Percentiles rank a stretch among this genome's conserved stretches.
These are phyloP conservation scores for Echites panduratus DNA, from an alignment of 257 asterid genomes.

Conservation along the genomic window DNA sequence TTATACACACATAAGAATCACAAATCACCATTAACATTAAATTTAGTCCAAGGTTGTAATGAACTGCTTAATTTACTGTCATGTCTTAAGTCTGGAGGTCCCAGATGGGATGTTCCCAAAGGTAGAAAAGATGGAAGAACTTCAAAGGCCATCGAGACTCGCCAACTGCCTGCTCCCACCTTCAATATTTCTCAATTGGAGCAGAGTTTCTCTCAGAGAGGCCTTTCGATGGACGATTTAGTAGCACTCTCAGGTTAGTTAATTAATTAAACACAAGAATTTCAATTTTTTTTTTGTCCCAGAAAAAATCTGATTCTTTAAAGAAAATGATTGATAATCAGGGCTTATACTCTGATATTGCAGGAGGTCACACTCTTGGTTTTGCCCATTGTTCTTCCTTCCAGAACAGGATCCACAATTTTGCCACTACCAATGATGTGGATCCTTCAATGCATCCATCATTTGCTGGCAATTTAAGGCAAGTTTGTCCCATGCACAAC, in stretches of 20 bases:
- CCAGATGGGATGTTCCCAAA: slow-evolving; percentile 71
- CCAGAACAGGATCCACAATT: slow-evolving; percentile 81
- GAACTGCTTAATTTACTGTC: no score
- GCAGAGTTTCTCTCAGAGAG: slow-evolving; percentile 78
- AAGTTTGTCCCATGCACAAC: slow-evolving; percentile 60
- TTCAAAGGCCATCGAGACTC: slow-evolving; percentile 55
- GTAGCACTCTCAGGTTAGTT: slow-evolving; percentile 67
- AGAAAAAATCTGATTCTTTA: no score
- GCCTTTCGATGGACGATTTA: slow-evolving; percentile 57
- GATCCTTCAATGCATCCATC: slow-evolving; percentile 58
- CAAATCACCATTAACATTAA: no score
- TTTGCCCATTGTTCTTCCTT: slow-evolving; percentile 86
- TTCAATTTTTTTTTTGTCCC: no score
- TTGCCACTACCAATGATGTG: slow-evolving; percentile 33
- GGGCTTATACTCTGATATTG: slow-evolving; percentile 6
- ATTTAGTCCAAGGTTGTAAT: no score
- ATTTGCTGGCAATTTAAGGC: slow-evolving; percentile 49
- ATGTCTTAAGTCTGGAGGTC: slow-evolving; percentile 64
- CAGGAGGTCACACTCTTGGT: slow-evolving; percentile 92
- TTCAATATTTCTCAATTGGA: slow-evolving; percentile 67
- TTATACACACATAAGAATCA: background rate
- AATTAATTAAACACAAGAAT: background rate
- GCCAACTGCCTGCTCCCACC: slow-evolving; percentile 65
- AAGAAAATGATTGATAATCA: no score
- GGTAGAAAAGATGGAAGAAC: slow-evolving; percentile 77